Conservation (phyloP, 257 asterid species). For the Solanum neorickii region DNA sequence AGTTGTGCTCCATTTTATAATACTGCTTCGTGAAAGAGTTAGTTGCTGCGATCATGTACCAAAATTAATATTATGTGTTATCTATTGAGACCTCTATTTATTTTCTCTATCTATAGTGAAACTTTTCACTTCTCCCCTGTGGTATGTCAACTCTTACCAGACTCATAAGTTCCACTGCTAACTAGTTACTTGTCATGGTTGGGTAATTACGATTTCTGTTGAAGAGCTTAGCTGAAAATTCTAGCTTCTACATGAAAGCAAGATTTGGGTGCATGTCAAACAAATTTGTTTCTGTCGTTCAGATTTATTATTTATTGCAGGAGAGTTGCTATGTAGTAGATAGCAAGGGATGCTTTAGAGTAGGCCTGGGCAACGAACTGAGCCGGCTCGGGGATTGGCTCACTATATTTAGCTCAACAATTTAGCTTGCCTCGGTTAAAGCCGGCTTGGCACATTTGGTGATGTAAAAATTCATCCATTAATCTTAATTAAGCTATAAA, state of each 20-base stretch:
- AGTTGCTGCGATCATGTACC: neutral
- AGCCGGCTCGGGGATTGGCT: neutral
- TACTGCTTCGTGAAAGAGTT: neutral
- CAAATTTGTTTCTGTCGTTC: neutral
- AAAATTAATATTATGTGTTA: neutral
- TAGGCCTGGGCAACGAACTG: neutral
- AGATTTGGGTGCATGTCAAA: neutral
- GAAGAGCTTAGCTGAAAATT: neutral
- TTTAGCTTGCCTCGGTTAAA: neutral
- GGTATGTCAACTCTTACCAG: neutral
- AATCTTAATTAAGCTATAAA: neutral
- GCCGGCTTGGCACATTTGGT: neutral
- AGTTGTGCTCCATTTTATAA: slow-evolving; percentile 12
- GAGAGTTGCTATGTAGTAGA: neutral
- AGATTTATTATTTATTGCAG: neutral
- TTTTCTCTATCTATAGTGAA: neutral
- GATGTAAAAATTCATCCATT: neutral
- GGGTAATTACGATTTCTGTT: neutral
- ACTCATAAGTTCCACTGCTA: neutral
- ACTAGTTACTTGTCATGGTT: neutral
- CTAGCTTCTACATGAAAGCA: neutral
- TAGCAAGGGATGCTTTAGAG: neutral
- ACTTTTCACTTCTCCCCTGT: neutral
- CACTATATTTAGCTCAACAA: neutral
- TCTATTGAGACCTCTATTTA: neutral